Conservation (phyloP, 2,329 filamentous ascomycete genomes). For the Trichoderma hamatum region DNA sequence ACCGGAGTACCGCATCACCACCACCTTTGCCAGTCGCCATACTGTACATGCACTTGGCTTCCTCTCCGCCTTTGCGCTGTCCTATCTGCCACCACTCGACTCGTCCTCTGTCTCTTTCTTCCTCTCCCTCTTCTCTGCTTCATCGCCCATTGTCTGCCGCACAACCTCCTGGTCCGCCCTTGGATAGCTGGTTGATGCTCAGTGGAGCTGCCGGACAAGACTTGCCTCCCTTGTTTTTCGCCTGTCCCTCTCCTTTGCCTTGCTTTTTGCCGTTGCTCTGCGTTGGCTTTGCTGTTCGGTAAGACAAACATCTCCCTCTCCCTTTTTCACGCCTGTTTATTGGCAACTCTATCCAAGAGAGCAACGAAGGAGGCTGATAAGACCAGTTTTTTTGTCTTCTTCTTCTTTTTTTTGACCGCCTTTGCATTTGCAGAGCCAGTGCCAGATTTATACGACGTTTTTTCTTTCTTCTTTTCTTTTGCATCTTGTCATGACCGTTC, state of each 20-base stretch:
- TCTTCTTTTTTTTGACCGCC: constrained; percentile 4
- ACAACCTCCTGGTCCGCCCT: constrained; percentile 8
- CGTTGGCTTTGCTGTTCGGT: constrained; percentile 24
- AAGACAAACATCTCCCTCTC: constrained; percentile 24
- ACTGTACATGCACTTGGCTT: not conserved
- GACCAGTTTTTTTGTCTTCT: constrained; percentile 15
- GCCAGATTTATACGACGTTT: constrained; percentile 17
- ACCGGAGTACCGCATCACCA: not conserved
- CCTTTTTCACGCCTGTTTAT: constrained; percentile 23
- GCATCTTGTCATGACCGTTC: constrained; percentile 28
- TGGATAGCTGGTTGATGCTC: constrained; percentile 16
- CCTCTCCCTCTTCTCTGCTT: not conserved
- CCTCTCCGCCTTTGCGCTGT: constrained; percentile 8
- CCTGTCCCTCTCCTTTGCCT: constrained; percentile 15
- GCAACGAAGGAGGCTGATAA: constrained; percentile 15
- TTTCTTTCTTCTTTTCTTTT: not conserved
- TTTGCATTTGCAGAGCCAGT: constrained; percentile 12
- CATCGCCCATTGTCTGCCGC: constrained; percentile 4
- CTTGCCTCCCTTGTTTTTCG: constrained; percentile 11
- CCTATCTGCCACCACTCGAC: not conserved
- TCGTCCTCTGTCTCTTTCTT: not conserved
- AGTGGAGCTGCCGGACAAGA: constrained; percentile 22
- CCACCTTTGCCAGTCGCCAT: not conserved
- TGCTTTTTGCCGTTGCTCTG: constrained; percentile 12
- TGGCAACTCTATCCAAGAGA: not conserved